Conservation (phyloP, 208 protist genomes). For the Trichomonas gallinae region DNA sequence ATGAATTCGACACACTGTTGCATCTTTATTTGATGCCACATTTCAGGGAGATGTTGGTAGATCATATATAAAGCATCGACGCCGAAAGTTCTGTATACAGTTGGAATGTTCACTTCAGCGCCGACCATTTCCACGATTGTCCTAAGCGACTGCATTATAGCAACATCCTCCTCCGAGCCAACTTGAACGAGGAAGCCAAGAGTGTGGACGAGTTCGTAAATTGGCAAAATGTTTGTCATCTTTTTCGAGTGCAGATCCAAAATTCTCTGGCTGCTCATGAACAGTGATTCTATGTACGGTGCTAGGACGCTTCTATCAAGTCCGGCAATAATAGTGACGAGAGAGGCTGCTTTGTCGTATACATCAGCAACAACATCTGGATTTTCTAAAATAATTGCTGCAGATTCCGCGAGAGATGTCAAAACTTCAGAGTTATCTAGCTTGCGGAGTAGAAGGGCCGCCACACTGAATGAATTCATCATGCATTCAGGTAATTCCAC, state of each 20-base stretch:
- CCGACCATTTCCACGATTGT: background rate
- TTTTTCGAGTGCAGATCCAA: background rate
- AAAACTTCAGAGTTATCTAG: background rate
- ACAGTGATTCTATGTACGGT: background rate
- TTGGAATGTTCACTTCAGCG: background rate
- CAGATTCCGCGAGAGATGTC: background rate
- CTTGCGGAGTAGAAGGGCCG: background rate
- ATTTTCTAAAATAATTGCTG: background rate
- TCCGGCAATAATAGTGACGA: background rate
- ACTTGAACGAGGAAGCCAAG: background rate
- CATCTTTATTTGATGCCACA: background rate
- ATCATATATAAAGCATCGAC: background rate
- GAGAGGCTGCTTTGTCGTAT: background rate
- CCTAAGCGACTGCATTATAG: background rate
- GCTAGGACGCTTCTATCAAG: background rate
- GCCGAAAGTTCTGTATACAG: background rate
- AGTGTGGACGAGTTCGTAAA: background rate
- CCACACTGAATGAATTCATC: background rate
- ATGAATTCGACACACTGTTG: background rate
- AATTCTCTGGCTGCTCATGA: background rate
- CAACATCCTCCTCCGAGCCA: background rate
- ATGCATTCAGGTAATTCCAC: background rate
- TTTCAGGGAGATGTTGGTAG: background rate
- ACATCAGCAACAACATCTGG: background rate
- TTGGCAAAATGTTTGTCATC: background rate